Conservation (phyloP, 495 filamentous ascomycete genomes). For the Podospora tetraspora region DNA sequence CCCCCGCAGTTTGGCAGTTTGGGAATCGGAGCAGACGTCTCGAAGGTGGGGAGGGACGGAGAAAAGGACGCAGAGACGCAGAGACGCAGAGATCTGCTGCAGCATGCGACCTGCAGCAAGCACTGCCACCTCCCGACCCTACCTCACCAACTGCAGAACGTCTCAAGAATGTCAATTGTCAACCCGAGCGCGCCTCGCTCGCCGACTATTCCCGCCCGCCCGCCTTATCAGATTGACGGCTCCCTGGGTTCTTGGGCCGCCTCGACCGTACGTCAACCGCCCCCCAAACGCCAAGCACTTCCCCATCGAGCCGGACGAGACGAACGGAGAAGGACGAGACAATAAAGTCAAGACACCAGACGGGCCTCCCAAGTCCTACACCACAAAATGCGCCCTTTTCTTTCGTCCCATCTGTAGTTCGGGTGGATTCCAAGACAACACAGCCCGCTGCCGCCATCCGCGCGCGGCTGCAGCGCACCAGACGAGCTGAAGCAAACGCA, state of each 20-base stretch:
- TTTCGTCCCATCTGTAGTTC: not conserved
- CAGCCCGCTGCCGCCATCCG: not conserved
- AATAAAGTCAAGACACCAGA: not conserved
- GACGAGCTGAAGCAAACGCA: not conserved
- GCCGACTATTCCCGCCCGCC: not conserved
- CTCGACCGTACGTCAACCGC: not conserved
- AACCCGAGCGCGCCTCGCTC: not conserved
- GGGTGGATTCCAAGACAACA: not conserved
- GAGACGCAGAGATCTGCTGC: constrained; percentile 9
- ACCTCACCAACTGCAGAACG: constrained; percentile 7
- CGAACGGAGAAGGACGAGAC: not conserved
- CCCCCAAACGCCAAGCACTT: constrained; percentile 4
- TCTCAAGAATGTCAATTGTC: constrained; percentile 8
- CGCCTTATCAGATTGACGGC: constrained; percentile 2
- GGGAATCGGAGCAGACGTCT: not conserved
- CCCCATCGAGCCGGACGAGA: constrained; percentile 1
- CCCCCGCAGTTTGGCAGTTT: constrained; percentile 3
- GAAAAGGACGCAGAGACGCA: not conserved
- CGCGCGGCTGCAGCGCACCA: not conserved
- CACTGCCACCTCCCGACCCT: constrained; percentile 14
- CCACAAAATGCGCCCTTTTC: not conserved
- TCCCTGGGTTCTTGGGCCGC: not conserved
- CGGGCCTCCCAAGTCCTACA: not conserved
- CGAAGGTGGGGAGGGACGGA: constrained; percentile 8
- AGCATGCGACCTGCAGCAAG: constrained; percentile 1